A percentile compares a stretch with the other conserved stretches of the same genome.
These are phyloP conservation scores for Petunia secreta DNA, from an alignment of 257 asterid species.

Conservation along the genomic window DNA sequence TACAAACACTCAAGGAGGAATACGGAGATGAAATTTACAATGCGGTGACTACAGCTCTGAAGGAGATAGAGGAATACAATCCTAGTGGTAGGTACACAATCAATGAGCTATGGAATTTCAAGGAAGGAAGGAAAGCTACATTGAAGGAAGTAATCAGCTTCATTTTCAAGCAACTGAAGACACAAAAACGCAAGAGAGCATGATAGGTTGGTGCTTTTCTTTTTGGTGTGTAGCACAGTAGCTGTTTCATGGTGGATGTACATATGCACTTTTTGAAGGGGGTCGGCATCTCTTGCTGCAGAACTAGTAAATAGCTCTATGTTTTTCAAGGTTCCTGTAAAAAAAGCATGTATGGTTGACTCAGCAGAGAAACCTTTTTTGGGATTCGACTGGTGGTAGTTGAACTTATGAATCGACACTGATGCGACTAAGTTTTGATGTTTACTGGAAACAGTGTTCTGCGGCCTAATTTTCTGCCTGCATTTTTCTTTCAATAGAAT, in stretches of 20 bases:
- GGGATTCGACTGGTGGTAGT: neutral
- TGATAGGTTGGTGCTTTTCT: slow-evolving; percentile 4
- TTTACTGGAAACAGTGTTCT: neutral
- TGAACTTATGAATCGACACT: neutral
- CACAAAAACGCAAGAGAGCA: slow-evolving; percentile 36
- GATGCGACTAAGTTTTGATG: neutral
- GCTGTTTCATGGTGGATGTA: neutral
- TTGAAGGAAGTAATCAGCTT: slow-evolving; percentile 46
- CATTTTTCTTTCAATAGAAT: neutral
- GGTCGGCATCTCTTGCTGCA: neutral
- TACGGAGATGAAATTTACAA: slow-evolving; percentile 43
- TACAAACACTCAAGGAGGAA: slow-evolving; percentile 34
- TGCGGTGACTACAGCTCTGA: slow-evolving; percentile 39
- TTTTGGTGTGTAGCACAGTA: neutral
- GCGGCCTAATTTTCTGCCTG: neutral
- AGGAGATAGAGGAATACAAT: slow-evolving; percentile 48
- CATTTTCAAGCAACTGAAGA: slow-evolving; percentile 43
- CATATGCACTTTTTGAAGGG: neutral
- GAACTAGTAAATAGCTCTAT: neutral
- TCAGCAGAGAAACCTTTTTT: neutral
- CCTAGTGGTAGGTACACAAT: slow-evolving; percentile 52
- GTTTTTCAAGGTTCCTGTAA: neutral
- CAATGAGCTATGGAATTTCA: slow-evolving; percentile 49
- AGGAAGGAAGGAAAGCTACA: slow-evolving; percentile 50
- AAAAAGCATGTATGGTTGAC: neutral